Base-by-base conservation (phyloP, 2,329 filamentous ascomycete species). In the Trichoderma sp. region DNA sequence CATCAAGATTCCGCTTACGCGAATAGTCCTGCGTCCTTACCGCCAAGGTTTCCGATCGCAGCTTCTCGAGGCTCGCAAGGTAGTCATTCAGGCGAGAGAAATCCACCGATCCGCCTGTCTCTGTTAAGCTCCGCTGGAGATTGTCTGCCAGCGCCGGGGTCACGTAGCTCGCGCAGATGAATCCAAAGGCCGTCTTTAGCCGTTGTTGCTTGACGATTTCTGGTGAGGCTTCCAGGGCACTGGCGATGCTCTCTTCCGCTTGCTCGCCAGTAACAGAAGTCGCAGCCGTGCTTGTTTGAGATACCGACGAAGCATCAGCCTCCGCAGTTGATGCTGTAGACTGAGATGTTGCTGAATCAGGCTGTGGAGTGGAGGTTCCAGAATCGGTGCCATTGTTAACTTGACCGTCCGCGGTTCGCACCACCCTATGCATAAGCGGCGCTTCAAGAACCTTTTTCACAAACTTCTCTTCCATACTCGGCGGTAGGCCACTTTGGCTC, bases 391-490 rank as follows among this genome's bases (percentile, higher is more conserved):
- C 70, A 17, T 58, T 61, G n/a, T 69, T n/a, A 42, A 68, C 59
- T 1, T 67, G 63, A 15, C 67, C 64, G n/a, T 72, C 67, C 3
- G 66, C 68, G 5, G 69, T 15, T 10, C 71, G 71, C 59, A 87
- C 85, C 54, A 87, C 84, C 73, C 85, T 89, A 48, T 93, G 83
- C 35, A 87, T 87, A 72, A 92, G 81, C 0, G 95, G 94, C 5
- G 89, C 86, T 72, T 95, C 91, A 5, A 99, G 82, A 2, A 86
- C 86, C 74, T 90, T 90, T 61, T 84, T 86, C 9, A 99, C 88
- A 72, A 97, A 96, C 50, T 87, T 90, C 56, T 95, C 91, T 76
- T 97, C 94, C 84, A 99, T 86, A 72, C 90, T 97, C 7, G 82
- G 80, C 2, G 95, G 93, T 10, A 98, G 80, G 0, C 89, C 87